phyloP scores from a whole-genome alignment of 257 asterid species.

The Ballota nigra region DNA sequence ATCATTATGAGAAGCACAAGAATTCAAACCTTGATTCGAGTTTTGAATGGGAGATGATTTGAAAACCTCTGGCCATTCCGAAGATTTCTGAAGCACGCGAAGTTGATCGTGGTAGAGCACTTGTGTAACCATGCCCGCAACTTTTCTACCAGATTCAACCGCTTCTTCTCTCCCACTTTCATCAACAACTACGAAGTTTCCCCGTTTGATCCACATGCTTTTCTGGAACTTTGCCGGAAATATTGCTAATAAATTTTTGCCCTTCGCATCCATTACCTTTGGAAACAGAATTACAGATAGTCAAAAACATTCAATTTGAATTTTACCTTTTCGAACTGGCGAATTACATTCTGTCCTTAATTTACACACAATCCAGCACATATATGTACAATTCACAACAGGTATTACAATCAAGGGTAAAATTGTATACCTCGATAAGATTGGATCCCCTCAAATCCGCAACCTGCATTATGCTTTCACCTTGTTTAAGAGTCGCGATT shows the following conservation, averaged over 20 bases:
- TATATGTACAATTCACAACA: neutral
- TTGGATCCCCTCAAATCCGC: constrained; percentile 77
- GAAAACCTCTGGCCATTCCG: constrained; percentile 77
- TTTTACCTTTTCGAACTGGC: neutral
- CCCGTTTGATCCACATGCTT: constrained; percentile 93
- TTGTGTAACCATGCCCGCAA: constrained; percentile 64
- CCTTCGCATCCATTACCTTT: constrained; percentile 78
- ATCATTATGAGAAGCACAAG: constrained; percentile 54
- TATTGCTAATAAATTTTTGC: constrained; percentile 58
- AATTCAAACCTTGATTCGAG: constrained; percentile 26
- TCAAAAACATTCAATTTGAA: neutral
- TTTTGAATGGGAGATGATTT: constrained; percentile 31
- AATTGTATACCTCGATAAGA: constrained; percentile 60
- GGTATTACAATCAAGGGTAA: neutral
- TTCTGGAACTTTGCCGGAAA: constrained; percentile 93
- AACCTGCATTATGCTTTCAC: constrained; percentile 79
- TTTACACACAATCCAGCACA: neutral
- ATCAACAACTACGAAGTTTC: constrained; percentile 80
- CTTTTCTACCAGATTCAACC: constrained; percentile 72
- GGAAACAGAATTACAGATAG: neutral
- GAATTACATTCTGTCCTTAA: neutral
- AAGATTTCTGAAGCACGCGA: constrained; percentile 66
- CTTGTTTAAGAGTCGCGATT: constrained; percentile 43
- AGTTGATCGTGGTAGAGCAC: constrained; percentile 78
- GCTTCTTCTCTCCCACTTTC: constrained; percentile 91